These are phyloP conservation scores for Botrytis byssoidea DNA, from an alignment of 2,329 filamentous ascomycete species.

Conservation along the genomic window DNA sequence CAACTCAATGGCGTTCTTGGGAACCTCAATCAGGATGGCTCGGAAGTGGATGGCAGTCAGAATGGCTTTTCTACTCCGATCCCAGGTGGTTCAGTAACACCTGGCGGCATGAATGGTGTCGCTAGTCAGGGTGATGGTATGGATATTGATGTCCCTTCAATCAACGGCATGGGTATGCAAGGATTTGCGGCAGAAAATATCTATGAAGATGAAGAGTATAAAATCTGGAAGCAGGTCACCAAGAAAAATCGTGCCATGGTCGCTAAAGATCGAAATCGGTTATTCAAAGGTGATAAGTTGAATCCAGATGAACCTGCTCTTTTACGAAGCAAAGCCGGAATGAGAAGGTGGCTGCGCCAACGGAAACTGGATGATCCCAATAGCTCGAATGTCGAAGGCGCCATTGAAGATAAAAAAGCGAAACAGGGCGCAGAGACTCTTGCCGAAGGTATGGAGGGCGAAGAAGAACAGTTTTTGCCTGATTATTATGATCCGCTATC, in stretches of 20 bases:
- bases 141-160: conserved; percentile 77
- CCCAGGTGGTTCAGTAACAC: conserved; percentile 70
- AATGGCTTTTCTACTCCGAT: conserved; percentile 87
- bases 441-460: conserved; percentile 85
- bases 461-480: conserved; percentile 79
- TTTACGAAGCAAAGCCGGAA: conserved; percentile 78
- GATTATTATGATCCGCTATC: conserved; percentile 93
- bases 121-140: conserved; percentile 79
- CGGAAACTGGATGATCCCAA: conserved; percentile 64
- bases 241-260: conserved; percentile 90
- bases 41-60: conserved; percentile 76
- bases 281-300: conserved; percentile 82
- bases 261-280: conserved; percentile 78
- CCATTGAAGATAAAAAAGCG: conserved; percentile 48
- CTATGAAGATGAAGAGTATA: conserved; percentile 91
- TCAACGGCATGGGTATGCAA: conserved; percentile 64
- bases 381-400: conserved; percentile 46
- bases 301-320: conserved; percentile 87
- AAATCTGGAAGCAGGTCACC: conserved; percentile 98
- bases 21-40: conserved; percentile 64
- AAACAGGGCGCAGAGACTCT: conserved; percentile 67
- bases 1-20: conserved; percentile 64
- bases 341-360: conserved; percentile 82
- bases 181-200: conserved; percentile 69
- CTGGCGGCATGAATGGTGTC: conserved; percentile 66